Conservation (phyloP, 1,284 basidiomycete genomes). For the Cryptococcus sp. region DNA sequence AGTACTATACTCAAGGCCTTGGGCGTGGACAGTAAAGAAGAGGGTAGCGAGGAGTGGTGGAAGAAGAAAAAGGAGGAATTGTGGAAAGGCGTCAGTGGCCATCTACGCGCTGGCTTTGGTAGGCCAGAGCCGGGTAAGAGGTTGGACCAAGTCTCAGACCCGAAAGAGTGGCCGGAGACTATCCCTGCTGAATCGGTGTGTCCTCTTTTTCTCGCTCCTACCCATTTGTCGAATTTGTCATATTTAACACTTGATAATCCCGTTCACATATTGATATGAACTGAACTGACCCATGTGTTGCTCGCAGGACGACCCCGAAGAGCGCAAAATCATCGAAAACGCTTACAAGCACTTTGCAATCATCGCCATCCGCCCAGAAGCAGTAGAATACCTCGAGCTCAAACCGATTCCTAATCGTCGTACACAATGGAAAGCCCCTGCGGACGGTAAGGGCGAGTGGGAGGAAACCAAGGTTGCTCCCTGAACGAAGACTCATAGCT, state of each 20-base stretch:
- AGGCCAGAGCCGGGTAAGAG: slow-evolving; percentile 42
- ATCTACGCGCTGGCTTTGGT: slow-evolving; percentile 49
- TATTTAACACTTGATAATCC: no score
- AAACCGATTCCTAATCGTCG: slow-evolving; percentile 42
- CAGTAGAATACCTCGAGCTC: slow-evolving; percentile 48
- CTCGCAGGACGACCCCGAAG: slow-evolving; percentile 31
- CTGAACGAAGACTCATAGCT: slow-evolving; percentile 5
- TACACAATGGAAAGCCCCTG: slow-evolving; percentile 32
- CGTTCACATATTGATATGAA: no score
- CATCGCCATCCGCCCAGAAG: slow-evolving; percentile 40
- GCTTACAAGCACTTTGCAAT: slow-evolving; percentile 46
- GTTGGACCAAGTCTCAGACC: slow-evolving; percentile 34
- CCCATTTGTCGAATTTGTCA: no score
- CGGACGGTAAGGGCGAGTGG: slow-evolving; percentile 28
- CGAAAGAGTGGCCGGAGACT: slow-evolving; percentile 36
- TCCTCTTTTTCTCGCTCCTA: not conserved
- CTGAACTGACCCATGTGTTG: not conserved
- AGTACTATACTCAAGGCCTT: slow-evolving; percentile 11
- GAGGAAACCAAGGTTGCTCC: slow-evolving; percentile 37
- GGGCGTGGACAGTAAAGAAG: slow-evolving; percentile 20
- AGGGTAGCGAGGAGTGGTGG: slow-evolving; percentile 40
- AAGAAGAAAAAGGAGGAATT: slow-evolving; percentile 34
- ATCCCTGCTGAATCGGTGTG: slow-evolving; percentile 34
- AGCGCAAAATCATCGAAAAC: slow-evolving; percentile 33
- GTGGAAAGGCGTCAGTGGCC: slow-evolving; percentile 42